phyloP scores from a whole-genome alignment of 805 yeast species.

The Candida silvatica region DNA sequence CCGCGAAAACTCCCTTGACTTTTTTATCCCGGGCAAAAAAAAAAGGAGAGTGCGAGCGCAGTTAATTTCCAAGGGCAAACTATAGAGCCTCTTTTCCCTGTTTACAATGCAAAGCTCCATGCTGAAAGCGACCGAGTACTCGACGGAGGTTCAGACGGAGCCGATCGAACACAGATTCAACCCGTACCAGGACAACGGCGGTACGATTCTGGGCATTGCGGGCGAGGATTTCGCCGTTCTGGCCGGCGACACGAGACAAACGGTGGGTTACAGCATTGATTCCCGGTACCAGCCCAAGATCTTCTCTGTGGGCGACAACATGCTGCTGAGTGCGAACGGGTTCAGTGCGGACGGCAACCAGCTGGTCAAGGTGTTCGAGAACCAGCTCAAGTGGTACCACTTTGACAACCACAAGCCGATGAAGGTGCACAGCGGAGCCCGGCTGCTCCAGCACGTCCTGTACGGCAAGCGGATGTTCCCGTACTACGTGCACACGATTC shows the following conservation, averaged over 20 bases:
- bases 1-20: too few species aligned
- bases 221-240: conserved; percentile 95
- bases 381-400: conserved; percentile 82
- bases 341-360: conserved; percentile 94
- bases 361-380: conserved; percentile 64
- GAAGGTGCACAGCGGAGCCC: conserved; percentile 68
- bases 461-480: conserved; percentile 96
- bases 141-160: conserved; percentile 37
- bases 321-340: conserved; percentile 88
- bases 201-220: conserved; percentile 94
- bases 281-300: conserved; percentile 90
- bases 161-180: conserved; percentile 92
- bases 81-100: too few species aligned
- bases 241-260: conserved; percentile 98
- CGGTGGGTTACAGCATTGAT: conserved; percentile 88
- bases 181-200: conserved; percentile 94
- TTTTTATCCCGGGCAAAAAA: too few species aligned
- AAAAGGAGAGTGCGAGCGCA: too few species aligned
- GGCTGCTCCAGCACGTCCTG: conserved; percentile 81
- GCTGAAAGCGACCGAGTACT: conserved; percentile 61
- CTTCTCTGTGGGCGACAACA: conserved; percentile 78
- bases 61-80: too few species aligned
- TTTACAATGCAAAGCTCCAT: conserved; percentile 25
- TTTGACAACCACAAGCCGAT: conserved; percentile 76
- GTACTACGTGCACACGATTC: conserved; percentile 87